phyloP scores from a whole-genome alignment of 257 asterid genomes.

The Capsicum rhomboideum region DNA sequence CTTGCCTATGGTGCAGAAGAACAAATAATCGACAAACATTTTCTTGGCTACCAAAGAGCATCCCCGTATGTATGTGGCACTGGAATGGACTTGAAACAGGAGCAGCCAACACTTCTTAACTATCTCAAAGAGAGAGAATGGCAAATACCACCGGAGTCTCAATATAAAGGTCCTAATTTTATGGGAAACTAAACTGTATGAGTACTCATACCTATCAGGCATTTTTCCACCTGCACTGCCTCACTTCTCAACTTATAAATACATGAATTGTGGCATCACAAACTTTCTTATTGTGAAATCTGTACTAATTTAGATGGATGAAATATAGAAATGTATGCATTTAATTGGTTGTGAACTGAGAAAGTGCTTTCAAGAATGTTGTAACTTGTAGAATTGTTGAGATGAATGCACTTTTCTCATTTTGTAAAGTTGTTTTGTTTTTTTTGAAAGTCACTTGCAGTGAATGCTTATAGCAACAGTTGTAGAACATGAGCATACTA shows the following conservation, averaged over 20 bases:
- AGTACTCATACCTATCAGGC: neutral
- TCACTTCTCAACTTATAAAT: neutral
- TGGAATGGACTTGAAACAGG: slow-evolving; percentile 38
- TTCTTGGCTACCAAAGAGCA: slow-evolving; percentile 46
- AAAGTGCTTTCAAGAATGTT: neutral
- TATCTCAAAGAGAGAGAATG: slow-evolving; percentile 72
- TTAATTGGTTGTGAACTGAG: neutral
- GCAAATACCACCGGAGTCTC: slow-evolving; percentile 46
- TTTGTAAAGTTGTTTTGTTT: neutral
- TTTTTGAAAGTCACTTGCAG: neutral
- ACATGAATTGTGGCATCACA: neutral
- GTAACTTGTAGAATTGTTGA: neutral
- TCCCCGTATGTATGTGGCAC: slow-evolving; percentile 41
- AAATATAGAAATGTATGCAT: neutral
- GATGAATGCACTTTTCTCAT: neutral
- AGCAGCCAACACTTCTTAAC: slow-evolving; percentile 53
- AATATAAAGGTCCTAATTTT: slow-evolving; percentile 45
- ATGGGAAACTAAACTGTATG: slow-evolving; percentile 42
- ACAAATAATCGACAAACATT: slow-evolving; percentile 25
- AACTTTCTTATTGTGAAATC: neutral
- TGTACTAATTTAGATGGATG: neutral
- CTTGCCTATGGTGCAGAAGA: slow-evolving; percentile 35
- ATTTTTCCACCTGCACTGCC: neutral
- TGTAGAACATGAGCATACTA: neutral
- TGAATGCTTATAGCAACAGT: neutral